These are phyloP conservation scores for Asterophora parasitica DNA, from an alignment of 768 basidiomycete genomes.

Conservation along the genomic window DNA sequence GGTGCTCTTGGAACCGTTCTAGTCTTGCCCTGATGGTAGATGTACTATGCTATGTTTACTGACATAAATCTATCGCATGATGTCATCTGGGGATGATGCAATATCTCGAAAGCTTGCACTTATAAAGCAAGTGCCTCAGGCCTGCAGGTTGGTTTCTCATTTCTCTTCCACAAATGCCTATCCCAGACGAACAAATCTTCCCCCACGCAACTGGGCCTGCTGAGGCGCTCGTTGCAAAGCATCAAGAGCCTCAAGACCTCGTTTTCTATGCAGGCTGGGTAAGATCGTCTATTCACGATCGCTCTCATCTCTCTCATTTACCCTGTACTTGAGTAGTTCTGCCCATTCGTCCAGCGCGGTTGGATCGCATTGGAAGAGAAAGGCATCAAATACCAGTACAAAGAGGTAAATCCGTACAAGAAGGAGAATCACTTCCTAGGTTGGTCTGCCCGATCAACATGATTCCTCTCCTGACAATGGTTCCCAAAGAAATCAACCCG, in stretches of 20 bases:
- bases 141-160: background rate
- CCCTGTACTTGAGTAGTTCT: conserved; percentile 33
- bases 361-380: conserved; percentile 70
- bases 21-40: conserved; percentile 25
- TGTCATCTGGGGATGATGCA: conserved; percentile 3
- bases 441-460: conserved; percentile 16
- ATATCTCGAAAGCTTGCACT: background rate
- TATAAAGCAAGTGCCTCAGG: background rate
- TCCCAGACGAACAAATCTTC: conserved; percentile 49
- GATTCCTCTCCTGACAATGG: background rate
- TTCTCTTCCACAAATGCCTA: conserved; percentile 27
- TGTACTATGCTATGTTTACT: background rate
- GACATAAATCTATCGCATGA: conserved; percentile 1
- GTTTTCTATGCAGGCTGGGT: conserved; percentile 62
- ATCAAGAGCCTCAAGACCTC: conserved; percentile 48
- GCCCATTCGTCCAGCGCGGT: conserved; percentile 53
- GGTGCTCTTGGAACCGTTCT: conserved; percentile 26
- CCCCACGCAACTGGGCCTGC: conserved; percentile 58
- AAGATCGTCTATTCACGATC: conserved; percentile 12
- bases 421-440: conserved; percentile 56
- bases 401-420: conserved; percentile 67
- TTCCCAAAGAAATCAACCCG: conserved; percentile 48
- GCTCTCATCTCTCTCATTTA: conserved; percentile 5
- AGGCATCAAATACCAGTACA: conserved; percentile 62
- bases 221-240: conserved; percentile 44